Base-by-base conservation (phyloP, 331 rosid genomes). In the Quercus phellos region DNA sequence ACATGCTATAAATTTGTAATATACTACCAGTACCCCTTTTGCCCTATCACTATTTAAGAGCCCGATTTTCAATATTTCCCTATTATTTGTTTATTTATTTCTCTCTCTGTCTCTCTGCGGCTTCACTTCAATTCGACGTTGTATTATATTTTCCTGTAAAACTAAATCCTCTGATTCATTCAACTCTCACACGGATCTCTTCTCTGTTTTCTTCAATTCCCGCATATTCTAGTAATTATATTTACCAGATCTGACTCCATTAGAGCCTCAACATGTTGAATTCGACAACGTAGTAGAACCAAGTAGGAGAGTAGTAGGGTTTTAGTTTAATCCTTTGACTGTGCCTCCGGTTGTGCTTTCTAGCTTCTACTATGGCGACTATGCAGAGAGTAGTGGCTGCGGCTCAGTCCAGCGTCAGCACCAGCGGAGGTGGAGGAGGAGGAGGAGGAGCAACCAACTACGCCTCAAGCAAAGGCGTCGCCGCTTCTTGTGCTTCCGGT, bases 341-440 rank as follows among this genome's bases (percentile, higher is more conserved):
- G 51, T 43, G 7, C 14, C 14, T 43, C 4, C 12, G 14, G 16
- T 46, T 34, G 66, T 10, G 29, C 29, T 80, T 22, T 30, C 55
- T 69, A 75, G 3, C 30, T 61, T 9, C 69, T 35, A 54, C 74
- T 42, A 88, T 90, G 93, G 84, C 89, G 26, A 83, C 90, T 66
- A 34, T 83, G 83, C 90, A 82, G 80, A 86, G 90, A 70, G 78
- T 46, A 46, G 53, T 46, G 53, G 53, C 53, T 11, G 53, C 80
- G 77, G 50, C 81, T 60, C 90, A 77, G 84, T 78, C 94, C 35
- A 77, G 84, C 74, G 42, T 79, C 46, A 72, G 73, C 56, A 73
- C 80, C 34, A 68, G 75, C 58, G 68, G 74, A n/a, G 24, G 74
- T 26, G 46, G 43, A 7, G 43, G 46, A 38, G 46, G 3, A 29